phyloP scores from a whole-genome alignment of 2,329 filamentous ascomycete species.

The Periconia sp. region DNA sequence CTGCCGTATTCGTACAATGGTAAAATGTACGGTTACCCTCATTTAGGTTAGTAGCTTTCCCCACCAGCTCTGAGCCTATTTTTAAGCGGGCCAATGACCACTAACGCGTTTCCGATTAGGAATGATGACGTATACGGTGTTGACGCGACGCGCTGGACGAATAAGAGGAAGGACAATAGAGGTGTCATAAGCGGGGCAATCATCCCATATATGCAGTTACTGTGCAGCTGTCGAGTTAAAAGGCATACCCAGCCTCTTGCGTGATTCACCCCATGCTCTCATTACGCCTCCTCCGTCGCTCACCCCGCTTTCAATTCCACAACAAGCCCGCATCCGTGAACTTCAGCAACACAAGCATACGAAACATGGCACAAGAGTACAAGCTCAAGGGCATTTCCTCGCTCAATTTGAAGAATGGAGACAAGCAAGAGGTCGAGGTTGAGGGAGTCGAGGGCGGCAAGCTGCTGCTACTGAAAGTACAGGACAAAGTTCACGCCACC shows the following conservation, averaged over 20 bases:
- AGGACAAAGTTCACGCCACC: slow-evolving; percentile 74
- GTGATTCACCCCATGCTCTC: slow-evolving; percentile 26
- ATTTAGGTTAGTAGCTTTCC: too few relatives aligned
- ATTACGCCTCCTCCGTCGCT: slow-evolving; percentile 22
- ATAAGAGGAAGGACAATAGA: slow-evolving; percentile 3
- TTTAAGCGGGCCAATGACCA: slow-evolving; percentile 1
- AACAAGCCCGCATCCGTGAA: slow-evolving; percentile 19
- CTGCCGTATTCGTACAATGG: too few relatives aligned
- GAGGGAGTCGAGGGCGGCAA: slow-evolving; percentile 87
- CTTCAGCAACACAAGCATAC: slow-evolving; percentile 26
- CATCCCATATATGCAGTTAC: slow-evolving; percentile 7
- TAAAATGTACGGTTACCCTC: too few relatives aligned
- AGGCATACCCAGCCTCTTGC: neutral
- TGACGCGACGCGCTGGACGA: neutral
- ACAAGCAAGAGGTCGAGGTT: slow-evolving; percentile 87
- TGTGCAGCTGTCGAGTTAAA: slow-evolving; percentile 3
- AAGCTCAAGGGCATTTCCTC: slow-evolving; percentile 75
- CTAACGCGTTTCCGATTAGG: slow-evolving; percentile 1
- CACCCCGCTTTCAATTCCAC: slow-evolving; percentile 1
- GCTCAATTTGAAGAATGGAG: slow-evolving; percentile 73
- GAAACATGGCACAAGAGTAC: slow-evolving; percentile 51
- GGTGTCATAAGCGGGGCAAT: slow-evolving; percentile 4
- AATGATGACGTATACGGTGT: slow-evolving; percentile 3
- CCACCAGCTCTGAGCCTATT: neutral
- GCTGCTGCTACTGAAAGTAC: slow-evolving; percentile 79